Conservation (phyloP, 2,329 filamentous ascomycete genomes). For the Bisporella sp. region DNA sequence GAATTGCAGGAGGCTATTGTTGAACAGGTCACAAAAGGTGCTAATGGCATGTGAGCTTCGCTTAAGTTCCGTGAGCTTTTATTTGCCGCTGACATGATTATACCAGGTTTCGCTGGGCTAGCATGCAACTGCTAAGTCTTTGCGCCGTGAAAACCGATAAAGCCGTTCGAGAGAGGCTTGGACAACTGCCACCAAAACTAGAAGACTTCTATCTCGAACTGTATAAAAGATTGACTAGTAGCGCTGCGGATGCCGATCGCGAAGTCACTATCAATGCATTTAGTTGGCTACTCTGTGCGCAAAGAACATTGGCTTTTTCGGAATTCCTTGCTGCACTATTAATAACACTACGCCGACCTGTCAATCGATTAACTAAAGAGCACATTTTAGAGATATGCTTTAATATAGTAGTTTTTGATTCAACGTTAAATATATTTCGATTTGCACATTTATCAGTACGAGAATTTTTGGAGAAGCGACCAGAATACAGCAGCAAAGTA, state of each 20-base stretch:
- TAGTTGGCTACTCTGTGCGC: conserved; percentile 6
- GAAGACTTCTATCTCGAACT: conserved; percentile 6
- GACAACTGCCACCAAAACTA: conserved; percentile 6
- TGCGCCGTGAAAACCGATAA: conserved; percentile 6
- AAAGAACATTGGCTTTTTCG: background rate
- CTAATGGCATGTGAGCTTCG: too few species aligned
- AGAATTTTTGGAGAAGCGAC: too few species aligned
- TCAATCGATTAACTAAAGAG: too few species aligned
- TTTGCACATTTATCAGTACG: too few species aligned
- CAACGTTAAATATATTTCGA: too few species aligned
- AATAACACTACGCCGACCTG: too few species aligned
- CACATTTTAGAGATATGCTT: too few species aligned
- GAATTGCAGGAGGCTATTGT: too few species aligned
- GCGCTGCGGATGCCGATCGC: background rate
- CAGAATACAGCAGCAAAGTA: too few species aligned
- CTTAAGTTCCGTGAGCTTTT: too few species aligned
- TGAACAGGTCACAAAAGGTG: too few species aligned
- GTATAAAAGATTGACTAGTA: conserved; percentile 1
- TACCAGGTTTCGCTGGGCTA: conserved; percentile 10
- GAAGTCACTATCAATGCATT: conserved; percentile 2
- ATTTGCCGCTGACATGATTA: background rate
- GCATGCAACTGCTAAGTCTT: conserved; percentile 9
- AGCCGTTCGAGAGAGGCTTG: conserved; percentile 5
- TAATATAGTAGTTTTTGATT: too few species aligned
- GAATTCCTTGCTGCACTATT: conserved; percentile 10